phyloP scores from a whole-genome alignment of 208 protist species.

The Phytomonas francai region DNA sequence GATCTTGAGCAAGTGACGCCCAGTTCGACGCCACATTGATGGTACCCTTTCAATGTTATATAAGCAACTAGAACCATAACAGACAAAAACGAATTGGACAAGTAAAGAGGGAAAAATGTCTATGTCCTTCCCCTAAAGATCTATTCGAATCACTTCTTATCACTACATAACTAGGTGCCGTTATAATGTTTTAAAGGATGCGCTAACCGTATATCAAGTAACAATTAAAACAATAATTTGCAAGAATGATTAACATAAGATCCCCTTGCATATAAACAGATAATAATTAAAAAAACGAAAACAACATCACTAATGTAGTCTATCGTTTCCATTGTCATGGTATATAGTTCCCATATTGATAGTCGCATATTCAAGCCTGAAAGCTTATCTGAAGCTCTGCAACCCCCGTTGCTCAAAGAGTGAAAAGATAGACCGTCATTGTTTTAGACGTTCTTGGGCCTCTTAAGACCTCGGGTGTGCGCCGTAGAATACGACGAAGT shows the following conservation, averaged over 20 bases:
- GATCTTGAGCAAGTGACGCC: conserved; percentile 3
- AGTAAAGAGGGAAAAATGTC: neutral
- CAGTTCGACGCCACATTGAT: neutral
- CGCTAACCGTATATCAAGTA: neutral
- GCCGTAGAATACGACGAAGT: neutral
- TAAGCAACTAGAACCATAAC: neutral
- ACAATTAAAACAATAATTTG: neutral
- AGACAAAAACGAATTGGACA: neutral
- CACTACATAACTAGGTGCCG: neutral
- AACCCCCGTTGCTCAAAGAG: neutral
- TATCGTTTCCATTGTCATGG: neutral
- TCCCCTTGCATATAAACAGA: neutral
- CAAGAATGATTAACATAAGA: neutral
- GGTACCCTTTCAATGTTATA: neutral
- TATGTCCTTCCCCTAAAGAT: neutral
- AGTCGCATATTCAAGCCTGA: neutral
- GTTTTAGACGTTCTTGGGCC: neutral
- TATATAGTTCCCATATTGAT: neutral
- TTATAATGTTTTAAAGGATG: neutral
- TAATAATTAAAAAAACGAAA: neutral
- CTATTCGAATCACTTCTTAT: neutral
- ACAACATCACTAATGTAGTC: neutral
- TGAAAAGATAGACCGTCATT: neutral
- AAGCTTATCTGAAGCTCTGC: neutral
- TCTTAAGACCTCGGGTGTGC: neutral